phyloP scores from a whole-genome alignment of 2,329 filamentous ascomycete genomes.

The Sporothrix curviconia region DNA sequence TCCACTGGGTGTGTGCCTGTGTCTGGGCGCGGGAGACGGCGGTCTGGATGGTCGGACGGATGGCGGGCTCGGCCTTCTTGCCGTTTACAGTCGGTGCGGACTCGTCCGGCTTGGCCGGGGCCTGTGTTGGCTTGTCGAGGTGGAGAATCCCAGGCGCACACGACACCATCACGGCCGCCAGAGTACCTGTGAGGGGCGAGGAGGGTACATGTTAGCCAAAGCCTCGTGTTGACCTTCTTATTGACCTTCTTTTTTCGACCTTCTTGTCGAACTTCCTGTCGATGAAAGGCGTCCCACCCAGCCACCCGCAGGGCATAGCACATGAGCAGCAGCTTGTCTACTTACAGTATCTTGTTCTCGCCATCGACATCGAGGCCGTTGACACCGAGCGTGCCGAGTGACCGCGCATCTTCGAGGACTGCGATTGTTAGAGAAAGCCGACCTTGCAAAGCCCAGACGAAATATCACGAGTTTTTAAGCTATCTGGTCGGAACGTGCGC shows the following conservation, averaged over 20 bases:
- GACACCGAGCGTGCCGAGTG: conserved; percentile 79
- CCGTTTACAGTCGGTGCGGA: conserved; percentile 18
- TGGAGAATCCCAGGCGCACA: conserved; percentile 94
- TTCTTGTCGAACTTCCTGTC: no score
- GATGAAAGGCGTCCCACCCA: no score
- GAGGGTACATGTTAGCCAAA: background rate
- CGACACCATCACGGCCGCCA: conserved; percentile 86
- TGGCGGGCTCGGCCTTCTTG: conserved; percentile 14
- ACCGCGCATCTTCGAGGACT: conserved; percentile 55
- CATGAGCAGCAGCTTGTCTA: conserved; percentile 9
- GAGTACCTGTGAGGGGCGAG: conserved; percentile 62
- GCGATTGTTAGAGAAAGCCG: conserved; percentile 17
- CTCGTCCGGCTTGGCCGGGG: conserved; percentile 16
- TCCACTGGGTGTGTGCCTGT: conserved; percentile 86
- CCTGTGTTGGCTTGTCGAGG: conserved; percentile 47
- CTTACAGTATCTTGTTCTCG: conserved; percentile 79
- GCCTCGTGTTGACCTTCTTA: no score
- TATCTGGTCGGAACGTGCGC: conserved; percentile 24
- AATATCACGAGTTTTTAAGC: no score
- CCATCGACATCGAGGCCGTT: conserved; percentile 88
- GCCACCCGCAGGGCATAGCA: no score
- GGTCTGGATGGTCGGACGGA: conserved; percentile 29
- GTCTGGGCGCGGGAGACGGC: conserved; percentile 56
- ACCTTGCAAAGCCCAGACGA: no score
- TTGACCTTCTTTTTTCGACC: no score